Base-by-base conservation (phyloP, 805 yeast species). In the Candida tallmaniae region DNA sequence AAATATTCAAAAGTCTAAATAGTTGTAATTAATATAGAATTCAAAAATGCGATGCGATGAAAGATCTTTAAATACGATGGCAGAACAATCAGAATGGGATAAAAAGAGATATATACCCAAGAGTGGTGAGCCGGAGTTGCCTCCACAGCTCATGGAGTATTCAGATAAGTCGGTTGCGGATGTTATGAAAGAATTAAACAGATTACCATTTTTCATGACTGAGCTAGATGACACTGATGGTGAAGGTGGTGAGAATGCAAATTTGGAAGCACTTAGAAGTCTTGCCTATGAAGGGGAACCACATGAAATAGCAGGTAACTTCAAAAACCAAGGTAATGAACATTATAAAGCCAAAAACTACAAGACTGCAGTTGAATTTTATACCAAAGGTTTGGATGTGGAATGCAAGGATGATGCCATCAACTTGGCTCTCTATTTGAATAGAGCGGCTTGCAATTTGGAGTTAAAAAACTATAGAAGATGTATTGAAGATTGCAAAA, bases 271-370 rank as follows among this genome's bases (percentile, higher is more conserved):
- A 0, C 68, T 93, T 38, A 82, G 81, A 52, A 90, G 96, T 4
- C 65, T 93, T 46, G 96, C 94, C 0, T 88, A 86, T 52, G 98
- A 93, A 32, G 98, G 97, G 29, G 95, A 87, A 43, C 96, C 97
- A 0, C 80, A 83, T 49, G 98, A 93, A 51, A 68, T 88, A 23
- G 97, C 97, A 4, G 70, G 76, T 16, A 89, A 88, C 51, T 93
- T 89, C 65, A 87, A 88, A 44, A 80, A 75, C 41, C 97, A 90
- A 54, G 99, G 98, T 5, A 93, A 94, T 56, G 97, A 87, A 11
- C 74, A 84, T 39, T 93, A 72, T 61, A 80, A 76, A 54, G 64
- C 65, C 7, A 85, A 81, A 47, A 76, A 80, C 48, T 93, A 74
- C 60, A 71, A 74, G 36, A 76, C 77, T 43, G 98, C 98, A 0